phyloP scores from a whole-genome alignment of 2,329 filamentous ascomycete species.

The Parafenestella ontariensis region DNA sequence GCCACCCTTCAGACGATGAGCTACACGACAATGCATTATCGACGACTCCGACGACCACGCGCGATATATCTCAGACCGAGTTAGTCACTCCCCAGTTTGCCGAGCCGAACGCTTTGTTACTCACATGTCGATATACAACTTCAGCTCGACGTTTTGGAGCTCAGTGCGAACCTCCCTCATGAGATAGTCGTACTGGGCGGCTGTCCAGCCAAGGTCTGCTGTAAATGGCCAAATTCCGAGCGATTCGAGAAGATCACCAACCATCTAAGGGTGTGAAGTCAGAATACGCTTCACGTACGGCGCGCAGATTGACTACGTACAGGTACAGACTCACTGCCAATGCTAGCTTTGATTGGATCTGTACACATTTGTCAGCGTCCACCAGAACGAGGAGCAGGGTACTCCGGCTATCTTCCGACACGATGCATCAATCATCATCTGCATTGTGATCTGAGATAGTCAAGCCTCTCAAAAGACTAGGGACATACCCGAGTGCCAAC shows the following conservation, averaged over 20 bases:
- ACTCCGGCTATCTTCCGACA: not conserved
- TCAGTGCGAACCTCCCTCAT: slow-evolving; percentile 39
- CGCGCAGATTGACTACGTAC: slow-evolving; percentile 4
- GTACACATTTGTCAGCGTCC: slow-evolving; percentile 4
- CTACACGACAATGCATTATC: slow-evolving; percentile 3
- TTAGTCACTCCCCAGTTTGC: slow-evolving; percentile 12
- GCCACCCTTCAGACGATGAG: not conserved
- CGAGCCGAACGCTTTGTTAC: slow-evolving; percentile 1
- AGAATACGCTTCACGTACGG: not conserved
- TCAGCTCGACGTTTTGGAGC: slow-evolving; percentile 36
- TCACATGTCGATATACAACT: slow-evolving; percentile 49
- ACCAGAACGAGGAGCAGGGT: not conserved
- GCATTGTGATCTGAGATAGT: not conserved
- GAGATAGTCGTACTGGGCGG: slow-evolving; percentile 37
- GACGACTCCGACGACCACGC: slow-evolving; percentile 39
- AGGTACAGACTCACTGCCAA: slow-evolving; percentile 35
- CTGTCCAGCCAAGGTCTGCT: slow-evolving; percentile 39
- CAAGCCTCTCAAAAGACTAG: not conserved
- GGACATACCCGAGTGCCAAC: slow-evolving; percentile 45
- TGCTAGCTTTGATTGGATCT: slow-evolving; percentile 40
- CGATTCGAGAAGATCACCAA: slow-evolving; percentile 47
- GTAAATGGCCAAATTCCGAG: slow-evolving; percentile 48
- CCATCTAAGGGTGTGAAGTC: slow-evolving; percentile 19
- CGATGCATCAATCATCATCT: not conserved
- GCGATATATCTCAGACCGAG: slow-evolving; percentile 35